Evolutionary conservation across 129 eudicot genomes (phyloP).

Genomic region (Pittosporum tobira): DNA sequence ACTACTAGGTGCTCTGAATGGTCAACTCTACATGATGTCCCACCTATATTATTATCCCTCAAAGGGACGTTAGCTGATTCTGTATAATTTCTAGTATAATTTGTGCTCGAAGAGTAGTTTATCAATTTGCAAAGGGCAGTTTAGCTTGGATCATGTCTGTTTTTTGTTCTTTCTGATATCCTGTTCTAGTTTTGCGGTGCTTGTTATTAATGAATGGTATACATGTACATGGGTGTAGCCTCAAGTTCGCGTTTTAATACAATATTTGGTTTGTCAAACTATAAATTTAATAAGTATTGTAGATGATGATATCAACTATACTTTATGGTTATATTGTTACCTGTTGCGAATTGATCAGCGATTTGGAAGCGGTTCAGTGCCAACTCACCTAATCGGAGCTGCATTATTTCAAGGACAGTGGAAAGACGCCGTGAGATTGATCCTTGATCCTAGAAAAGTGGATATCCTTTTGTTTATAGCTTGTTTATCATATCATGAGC

Average conservation of each 20-base stretch:
- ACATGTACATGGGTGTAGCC: background rate
- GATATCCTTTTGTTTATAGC: slow-evolving; percentile 67
- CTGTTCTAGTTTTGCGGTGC: background rate
- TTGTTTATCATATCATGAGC: background rate
- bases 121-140: too few relatives aligned
- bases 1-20: too few relatives aligned
- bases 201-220: background rate
- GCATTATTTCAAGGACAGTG: slow-evolving; percentile 83
- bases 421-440: slow-evolving; percentile 70
- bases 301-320: background rate
- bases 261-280: background rate
- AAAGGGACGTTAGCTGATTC: too few relatives aligned
- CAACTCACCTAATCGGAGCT: slow-evolving; percentile 89
- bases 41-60: too few relatives aligned
- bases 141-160: too few relatives aligned
- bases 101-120: too few relatives aligned
- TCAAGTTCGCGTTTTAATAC: background rate
- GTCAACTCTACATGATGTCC: too few relatives aligned
- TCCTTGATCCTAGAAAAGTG: slow-evolving; percentile 95
- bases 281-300: too few relatives aligned
- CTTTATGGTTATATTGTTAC: background rate
- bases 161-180: too few relatives aligned
- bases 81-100: too few relatives aligned
- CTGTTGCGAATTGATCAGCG: slow-evolving; percentile 38
- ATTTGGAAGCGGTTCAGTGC: slow-evolving; percentile 86